Evolutionary conservation across 2,329 filamentous ascomycete genomes (phyloP), one percentile per base, ranked within the genome.

Genomic region (Trichoderma atroviride): DNA sequence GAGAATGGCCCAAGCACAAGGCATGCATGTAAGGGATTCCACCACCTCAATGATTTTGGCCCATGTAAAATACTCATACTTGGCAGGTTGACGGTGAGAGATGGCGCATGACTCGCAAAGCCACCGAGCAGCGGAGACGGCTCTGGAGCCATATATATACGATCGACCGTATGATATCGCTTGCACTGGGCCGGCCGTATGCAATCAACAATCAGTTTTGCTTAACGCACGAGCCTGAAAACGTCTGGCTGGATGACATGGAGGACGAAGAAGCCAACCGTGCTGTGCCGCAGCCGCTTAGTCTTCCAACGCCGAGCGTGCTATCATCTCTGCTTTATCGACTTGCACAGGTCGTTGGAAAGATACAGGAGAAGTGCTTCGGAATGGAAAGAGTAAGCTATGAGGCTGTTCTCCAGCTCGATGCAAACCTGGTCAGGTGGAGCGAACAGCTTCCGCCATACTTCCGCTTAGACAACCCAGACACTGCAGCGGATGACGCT

Each of bases 131-230:
- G 37, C 62, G 62, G 53, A 57, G 62, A 24, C 35, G 52, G 33
- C 62, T 65, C 19, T 65, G 62, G 62, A 57, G 52, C 27, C 62
- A 65, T n/a, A 57, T 65, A 47, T 57, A 65, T n/a, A 35, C 52
- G 13, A 65, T 47, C 9, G 62, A 65, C 16, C 52, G 62, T 40
- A 57, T 65, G 62, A 57, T 57, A 33, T 65, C 62, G 13, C 62
- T 65, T 29, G 62, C 62, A 16, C n/a, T 65, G 4, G 62, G 62
- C 0, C 35, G 62, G n/a, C 62, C 62, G 6, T 65, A 65, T 57
- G 62, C 52, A 10, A 65, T 65, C 24, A 65, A 57, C 29, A 53
- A 65, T 53, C 27, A 56, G 11, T 65, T 65, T 27, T 65, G 62
- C 24, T 22, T 57, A 4, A 65, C 62, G 5, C 62, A 33, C 13